A percentile compares a stretch with the other conserved stretches of the same genome.
Conservation (phyloP, 306 rosid species). For the Psophocarpus tetragonolobus region DNA sequence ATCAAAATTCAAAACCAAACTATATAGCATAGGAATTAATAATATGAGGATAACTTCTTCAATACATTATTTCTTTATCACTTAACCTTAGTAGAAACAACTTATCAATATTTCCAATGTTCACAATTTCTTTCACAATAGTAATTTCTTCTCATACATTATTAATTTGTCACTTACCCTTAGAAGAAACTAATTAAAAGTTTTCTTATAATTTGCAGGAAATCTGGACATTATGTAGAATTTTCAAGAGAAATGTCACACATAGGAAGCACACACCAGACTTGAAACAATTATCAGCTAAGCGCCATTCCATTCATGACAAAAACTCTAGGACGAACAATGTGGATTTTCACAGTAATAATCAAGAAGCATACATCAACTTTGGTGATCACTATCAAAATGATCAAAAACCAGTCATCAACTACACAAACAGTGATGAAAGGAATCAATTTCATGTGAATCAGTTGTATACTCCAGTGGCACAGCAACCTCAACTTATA, state of each 20-base stretch:
- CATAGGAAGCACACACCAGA: constrained; percentile 56
- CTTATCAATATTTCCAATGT: background rate
- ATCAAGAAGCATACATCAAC: constrained; percentile 54
- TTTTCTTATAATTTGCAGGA: constrained; percentile 54
- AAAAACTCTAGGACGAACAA: constrained; percentile 30
- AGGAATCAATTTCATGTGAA: constrained; percentile 34
- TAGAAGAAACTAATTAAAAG: background rate
- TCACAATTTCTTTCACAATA: background rate
- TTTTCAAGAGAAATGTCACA: constrained; percentile 67
- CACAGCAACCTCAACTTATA: constrained; percentile 35
- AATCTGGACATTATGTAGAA: constrained; percentile 92
- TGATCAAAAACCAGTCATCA: constrained; percentile 47
- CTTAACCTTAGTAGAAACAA: background rate
- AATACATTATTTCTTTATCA: background rate
- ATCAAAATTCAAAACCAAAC: background rate
- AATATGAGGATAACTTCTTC: background rate
- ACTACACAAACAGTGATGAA: constrained; percentile 5
- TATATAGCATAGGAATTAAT: background rate
- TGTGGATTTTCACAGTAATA: constrained; percentile 27
- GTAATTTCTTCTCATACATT: background rate
- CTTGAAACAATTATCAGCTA: constrained; percentile 47
- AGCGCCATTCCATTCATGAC: constrained; percentile 31
- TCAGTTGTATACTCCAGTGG: constrained; percentile 27
- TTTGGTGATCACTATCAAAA: constrained; percentile 40
- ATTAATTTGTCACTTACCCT: background rate